phyloP scores from a whole-genome alignment of 2,329 filamentous ascomycete species.

The Apiospora malaysiana region DNA sequence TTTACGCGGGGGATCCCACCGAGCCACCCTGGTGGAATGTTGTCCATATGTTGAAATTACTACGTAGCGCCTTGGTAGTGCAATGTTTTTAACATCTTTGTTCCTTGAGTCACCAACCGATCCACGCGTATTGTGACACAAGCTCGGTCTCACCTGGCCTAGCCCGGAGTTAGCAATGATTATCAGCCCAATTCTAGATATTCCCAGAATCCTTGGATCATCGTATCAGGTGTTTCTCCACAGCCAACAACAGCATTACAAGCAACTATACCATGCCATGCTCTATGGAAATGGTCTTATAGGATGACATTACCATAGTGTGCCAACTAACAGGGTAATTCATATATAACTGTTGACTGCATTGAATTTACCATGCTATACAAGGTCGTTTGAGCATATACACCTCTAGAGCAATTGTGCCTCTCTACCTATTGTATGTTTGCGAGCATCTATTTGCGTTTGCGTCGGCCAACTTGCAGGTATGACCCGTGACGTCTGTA shows the following conservation, averaged over 20 bases:
- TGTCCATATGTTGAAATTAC: conserved; percentile 9
- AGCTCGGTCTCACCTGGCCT: conserved; percentile 3
- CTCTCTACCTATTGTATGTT: neutral
- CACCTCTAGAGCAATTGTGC: neutral
- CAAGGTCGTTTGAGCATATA: neutral
- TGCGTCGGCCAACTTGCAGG: neutral
- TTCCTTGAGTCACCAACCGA: neutral
- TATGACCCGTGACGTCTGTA: neutral
- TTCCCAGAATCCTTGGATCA: neutral
- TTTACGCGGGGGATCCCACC: neutral
- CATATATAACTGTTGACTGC: no score
- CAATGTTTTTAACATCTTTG: neutral
- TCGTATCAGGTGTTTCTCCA: conserved; percentile 2
- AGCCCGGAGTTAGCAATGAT: neutral
- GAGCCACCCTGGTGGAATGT: conserved; percentile 5
- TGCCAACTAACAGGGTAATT: neutral
- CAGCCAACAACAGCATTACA: neutral
- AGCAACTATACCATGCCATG: neutral
- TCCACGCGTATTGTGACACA: conserved; percentile 14
- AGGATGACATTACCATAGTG: neutral
- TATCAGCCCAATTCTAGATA: neutral
- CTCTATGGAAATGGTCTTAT: neutral
- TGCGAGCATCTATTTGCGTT: neutral
- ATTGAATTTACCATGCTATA: neutral
- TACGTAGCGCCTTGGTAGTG: conserved; percentile 2